phyloP scores from a whole-genome alignment of 371 early-diverging fungal species.

The Rhizopus stolonifer region DNA sequence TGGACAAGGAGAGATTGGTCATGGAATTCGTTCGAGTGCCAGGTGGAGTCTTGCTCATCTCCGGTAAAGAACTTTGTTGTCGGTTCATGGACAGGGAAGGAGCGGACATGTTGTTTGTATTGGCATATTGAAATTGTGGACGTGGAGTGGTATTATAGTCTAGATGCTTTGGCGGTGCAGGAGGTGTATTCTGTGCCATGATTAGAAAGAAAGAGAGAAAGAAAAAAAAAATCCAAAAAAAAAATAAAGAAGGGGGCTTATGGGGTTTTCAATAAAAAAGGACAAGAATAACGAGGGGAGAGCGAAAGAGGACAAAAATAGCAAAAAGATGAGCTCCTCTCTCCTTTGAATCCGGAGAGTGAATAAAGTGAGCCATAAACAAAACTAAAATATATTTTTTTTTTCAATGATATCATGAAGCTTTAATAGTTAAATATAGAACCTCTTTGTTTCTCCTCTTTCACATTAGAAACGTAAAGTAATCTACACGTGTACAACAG shows the following conservation, averaged over 20 bases:
- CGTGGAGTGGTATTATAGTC: slow-evolving; percentile 17
- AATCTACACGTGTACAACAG: too few species aligned
- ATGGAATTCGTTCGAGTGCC: slow-evolving; percentile 37
- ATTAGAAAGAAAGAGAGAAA: slow-evolving; percentile 7
- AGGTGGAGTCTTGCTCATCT: slow-evolving; percentile 27
- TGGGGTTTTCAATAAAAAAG: slow-evolving; percentile 23
- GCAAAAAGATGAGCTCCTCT: neutral
- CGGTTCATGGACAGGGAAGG: slow-evolving; percentile 23
- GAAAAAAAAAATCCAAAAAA: slow-evolving; percentile 9
- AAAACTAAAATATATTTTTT: too few species aligned
- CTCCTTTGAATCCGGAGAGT: too few species aligned
- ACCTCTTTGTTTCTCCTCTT: too few species aligned
- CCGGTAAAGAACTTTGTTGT: slow-evolving; percentile 25
- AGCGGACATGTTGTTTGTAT: slow-evolving; percentile 20
- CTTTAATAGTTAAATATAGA: too few species aligned
- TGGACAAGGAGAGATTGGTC: slow-evolving; percentile 30
- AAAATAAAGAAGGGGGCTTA: slow-evolving; percentile 4
- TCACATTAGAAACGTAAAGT: too few species aligned
- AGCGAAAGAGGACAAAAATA: slow-evolving; percentile 2
- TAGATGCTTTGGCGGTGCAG: slow-evolving; percentile 25
- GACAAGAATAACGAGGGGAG: slow-evolving; percentile 21
- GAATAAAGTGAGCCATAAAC: too few species aligned
- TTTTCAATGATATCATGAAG: too few species aligned
- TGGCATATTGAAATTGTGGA: slow-evolving; percentile 22
- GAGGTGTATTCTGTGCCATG: slow-evolving; percentile 24